Conservation (phyloP, 2,329 filamentous ascomycete species). For the Fusarium cicatricum region DNA sequence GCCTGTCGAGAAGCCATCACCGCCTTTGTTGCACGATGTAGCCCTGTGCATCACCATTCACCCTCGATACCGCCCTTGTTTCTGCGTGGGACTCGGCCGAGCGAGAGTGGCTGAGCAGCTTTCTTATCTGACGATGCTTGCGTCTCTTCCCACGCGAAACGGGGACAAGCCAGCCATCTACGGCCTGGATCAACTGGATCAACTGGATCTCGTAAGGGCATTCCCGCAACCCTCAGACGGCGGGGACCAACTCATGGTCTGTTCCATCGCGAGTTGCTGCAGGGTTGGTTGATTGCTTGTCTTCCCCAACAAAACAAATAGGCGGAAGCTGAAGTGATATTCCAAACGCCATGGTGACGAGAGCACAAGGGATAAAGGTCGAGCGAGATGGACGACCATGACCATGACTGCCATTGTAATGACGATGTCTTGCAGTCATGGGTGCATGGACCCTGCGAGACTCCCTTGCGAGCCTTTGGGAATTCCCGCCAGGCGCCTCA, state of each 20-base stretch:
- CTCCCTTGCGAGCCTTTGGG: slow-evolving; percentile 15
- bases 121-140: slow-evolving; percentile 25
- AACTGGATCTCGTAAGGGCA: slow-evolving; percentile 17
- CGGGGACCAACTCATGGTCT: slow-evolving; percentile 24
- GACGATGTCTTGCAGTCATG: slow-evolving; percentile 21
- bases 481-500: neutral
- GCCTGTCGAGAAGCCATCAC: slow-evolving; percentile 23
- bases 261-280: slow-evolving; percentile 21
- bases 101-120: slow-evolving; percentile 5
- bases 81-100: slow-evolving; percentile 23
- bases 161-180: slow-evolving; percentile 8
- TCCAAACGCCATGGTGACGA: slow-evolving; percentile 20
- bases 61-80: slow-evolving; percentile 11
- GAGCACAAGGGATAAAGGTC: slow-evolving; percentile 7
- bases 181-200: neutral
- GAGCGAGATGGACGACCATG: neutral
- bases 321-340: slow-evolving; percentile 1
- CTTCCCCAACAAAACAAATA: slow-evolving; percentile 34
- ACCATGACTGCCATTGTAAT: slow-evolving; percentile 4
- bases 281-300: slow-evolving; percentile 13
- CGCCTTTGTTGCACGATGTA: slow-evolving; percentile 38
- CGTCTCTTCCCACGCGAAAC: slow-evolving; percentile 8
- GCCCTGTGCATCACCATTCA: slow-evolving; percentile 17
- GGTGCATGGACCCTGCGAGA: neutral
- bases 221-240: slow-evolving; percentile 15